Evolutionary conservation across 2,329 filamentous ascomycete genomes (phyloP), one percentile per base, ranked within the genome.

Genomic region (Pyrenophora seminiperda): DNA sequence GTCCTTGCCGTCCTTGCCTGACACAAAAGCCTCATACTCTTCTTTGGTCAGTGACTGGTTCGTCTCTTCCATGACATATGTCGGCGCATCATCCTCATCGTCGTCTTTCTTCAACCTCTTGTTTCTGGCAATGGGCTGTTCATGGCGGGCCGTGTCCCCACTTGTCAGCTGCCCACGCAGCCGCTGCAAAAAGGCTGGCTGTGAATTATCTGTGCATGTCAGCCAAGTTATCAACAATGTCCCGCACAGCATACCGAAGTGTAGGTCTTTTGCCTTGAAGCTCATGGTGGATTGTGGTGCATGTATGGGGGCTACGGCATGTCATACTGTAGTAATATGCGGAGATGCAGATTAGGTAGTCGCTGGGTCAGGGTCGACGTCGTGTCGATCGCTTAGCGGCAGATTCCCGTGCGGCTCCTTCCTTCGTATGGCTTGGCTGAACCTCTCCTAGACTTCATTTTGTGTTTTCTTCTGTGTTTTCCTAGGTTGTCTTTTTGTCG

Each of bases 61-160:
- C 41, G 84, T 88, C 4, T 82, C 79, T 67, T 91, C 89, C 59
- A 93, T 83, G 3, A 94, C 83, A 42, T 90, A 84, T 0, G 90
- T 79, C 0, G 90, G 90, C 41, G 80, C 86, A 69, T 93, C 89
- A 60, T 93, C 89, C 10, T 87, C 88, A 53, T 91, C 86, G 50
- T 91, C 86, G 59, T 87, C 51, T 77, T 83, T 13, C 56, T 71
- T 63, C 63, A 82, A 47, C 18, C 68, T 62, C 61, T 73, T 77
- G 38, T 77, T 77, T 41, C 77, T 73, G 9, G 76, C 73, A 17
- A 77, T 62, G 7, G 71, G 72, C 4, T 70, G 69, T 54, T 77
- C 78, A 65, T 77, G 77, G 38, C 75, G 73, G 50, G 73, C 74
- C 41, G 72, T 71, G 33, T 77, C 72, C 41, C 73, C 83, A 20